phyloP scores from a whole-genome alignment of 257 asterid genomes.

The Echium plantagineum region DNA sequence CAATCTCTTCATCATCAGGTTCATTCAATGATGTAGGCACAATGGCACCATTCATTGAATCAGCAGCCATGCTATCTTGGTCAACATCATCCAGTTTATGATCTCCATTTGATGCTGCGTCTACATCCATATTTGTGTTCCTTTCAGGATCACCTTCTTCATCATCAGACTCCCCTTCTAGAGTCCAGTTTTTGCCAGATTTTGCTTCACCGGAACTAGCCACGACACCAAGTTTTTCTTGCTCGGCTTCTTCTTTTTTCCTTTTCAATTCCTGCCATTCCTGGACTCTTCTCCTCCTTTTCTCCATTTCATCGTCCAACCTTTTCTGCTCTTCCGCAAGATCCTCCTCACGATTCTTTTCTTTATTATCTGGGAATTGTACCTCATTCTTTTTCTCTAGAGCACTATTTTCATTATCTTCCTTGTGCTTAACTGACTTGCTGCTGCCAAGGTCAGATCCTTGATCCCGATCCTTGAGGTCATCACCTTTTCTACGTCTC shows the following conservation, averaged over 20 bases:
- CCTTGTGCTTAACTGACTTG: slow-evolving; percentile 29
- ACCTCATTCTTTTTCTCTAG: slow-evolving; percentile 35
- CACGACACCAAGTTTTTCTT: slow-evolving; percentile 50
- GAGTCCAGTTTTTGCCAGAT: slow-evolving; percentile 78
- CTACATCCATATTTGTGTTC: slow-evolving; percentile 35
- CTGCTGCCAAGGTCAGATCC: slow-evolving; percentile 7
- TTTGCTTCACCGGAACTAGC: slow-evolving; percentile 32
- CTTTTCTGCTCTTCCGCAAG: slow-evolving; percentile 71
- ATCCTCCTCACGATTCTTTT: slow-evolving; percentile 54
- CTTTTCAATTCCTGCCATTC: slow-evolving; percentile 86
- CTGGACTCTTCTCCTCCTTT: slow-evolving; percentile 80
- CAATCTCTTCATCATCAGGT: slow-evolving; percentile 50
- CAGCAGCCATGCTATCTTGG: slow-evolving; percentile 27
- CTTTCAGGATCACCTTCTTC: slow-evolving; percentile 58
- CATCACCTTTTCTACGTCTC: slow-evolving; percentile 6
- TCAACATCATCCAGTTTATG: slow-evolving; percentile 22
- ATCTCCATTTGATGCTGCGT: slow-evolving; percentile 22
- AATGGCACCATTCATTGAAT: slow-evolving; percentile 21
- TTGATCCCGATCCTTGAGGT: too few species aligned
- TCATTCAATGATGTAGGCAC: slow-evolving; percentile 30
- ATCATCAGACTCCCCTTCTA: slow-evolving; percentile 87
- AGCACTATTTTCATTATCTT: slow-evolving; percentile 31
- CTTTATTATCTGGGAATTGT: slow-evolving; percentile 22
- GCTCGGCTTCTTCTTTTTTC: slow-evolving; percentile 63
- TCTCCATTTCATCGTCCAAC: slow-evolving; percentile 80